Conservation (phyloP, 768 basidiomycete species). For the Mycena vitilis region DNA sequence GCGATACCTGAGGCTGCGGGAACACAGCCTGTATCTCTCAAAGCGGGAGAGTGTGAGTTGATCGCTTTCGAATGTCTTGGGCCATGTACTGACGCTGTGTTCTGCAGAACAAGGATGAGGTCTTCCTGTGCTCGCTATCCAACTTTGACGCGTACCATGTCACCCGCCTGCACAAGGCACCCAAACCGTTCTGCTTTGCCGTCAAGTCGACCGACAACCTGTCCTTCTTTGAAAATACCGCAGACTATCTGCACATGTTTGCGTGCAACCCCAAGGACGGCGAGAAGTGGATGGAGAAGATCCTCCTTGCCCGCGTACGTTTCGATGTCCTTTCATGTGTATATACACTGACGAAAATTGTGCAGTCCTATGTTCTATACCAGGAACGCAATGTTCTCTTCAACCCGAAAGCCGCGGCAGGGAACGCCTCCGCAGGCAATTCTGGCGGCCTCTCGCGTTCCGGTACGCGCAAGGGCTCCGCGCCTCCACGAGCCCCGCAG, state of each 20-base stretch:
- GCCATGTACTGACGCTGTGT: conserved; percentile 19
- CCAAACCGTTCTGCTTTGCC: conserved; percentile 87
- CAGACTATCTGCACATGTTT: conserved; percentile 91
- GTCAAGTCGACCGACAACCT: conserved; percentile 91
- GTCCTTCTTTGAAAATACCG: conserved; percentile 86
- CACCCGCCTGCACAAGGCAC: conserved; percentile 81
- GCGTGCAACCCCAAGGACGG: conserved; percentile 82
- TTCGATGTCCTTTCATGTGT: conserved; percentile 22
- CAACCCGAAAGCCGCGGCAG: conserved; percentile 50
- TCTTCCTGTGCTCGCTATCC: conserved; percentile 83
- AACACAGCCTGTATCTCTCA: conserved; percentile 87
- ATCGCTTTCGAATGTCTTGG: not conserved
- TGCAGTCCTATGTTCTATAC: conserved; percentile 83
- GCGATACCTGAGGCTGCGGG: conserved; percentile 87
- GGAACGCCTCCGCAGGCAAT: conserved; percentile 40
- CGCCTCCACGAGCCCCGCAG: conserved; percentile 49
- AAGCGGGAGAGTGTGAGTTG: conserved; percentile 86
- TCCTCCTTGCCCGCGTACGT: conserved; percentile 86
- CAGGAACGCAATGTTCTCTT: conserved; percentile 83
- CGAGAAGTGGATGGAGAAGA: conserved; percentile 80
- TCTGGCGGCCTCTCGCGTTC: conserved; percentile 50
- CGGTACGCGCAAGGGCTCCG: conserved; percentile 51
- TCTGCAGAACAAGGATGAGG: conserved; percentile 84
- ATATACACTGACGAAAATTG: conserved; percentile 14
- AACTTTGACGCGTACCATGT: conserved; percentile 91